Evolutionary conservation across 2,329 filamentous ascomycete genomes (phyloP).

Genomic region (Scolecobasidium constrictum): DNA sequence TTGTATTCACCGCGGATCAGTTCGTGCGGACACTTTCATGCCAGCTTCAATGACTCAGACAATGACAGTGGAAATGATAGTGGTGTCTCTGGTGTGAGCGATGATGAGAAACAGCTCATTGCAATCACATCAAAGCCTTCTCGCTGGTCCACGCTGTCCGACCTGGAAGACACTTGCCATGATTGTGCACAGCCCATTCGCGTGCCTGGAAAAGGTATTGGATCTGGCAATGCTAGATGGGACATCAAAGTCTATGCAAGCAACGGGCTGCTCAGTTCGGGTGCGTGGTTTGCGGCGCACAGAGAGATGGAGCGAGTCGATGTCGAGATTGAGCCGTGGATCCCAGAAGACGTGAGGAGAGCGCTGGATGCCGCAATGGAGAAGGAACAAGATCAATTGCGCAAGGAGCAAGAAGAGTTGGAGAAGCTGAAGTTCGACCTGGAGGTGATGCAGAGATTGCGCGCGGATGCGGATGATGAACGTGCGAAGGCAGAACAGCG

Average conservation of each 20-base stretch:
- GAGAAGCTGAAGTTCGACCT: constrained; percentile 15
- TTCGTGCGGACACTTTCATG: constrained; percentile 67
- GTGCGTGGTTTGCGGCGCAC: constrained; percentile 91
- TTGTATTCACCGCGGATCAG: constrained; percentile 59
- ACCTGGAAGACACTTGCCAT: constrained; percentile 32
- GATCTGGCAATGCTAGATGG: constrained; percentile 46
- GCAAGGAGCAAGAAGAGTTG: constrained; percentile 18
- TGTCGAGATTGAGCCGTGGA: constrained; percentile 73
- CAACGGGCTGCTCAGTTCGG: constrained; percentile 85
- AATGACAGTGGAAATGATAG: constrained; percentile 17
- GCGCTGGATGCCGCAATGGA: constrained; percentile 44
- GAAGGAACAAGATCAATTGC: constrained; percentile 27
- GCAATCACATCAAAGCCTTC: neutral
- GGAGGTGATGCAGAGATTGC: constrained; percentile 17
- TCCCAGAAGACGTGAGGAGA: constrained; percentile 47
- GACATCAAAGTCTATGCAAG: constrained; percentile 84
- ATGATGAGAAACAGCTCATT: constrained; percentile 14
- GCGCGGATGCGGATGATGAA: constrained; percentile 15
- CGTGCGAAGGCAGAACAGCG: constrained; percentile 20
- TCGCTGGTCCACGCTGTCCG: constrained; percentile 14
- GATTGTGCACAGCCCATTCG: constrained; percentile 35
- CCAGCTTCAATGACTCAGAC: constrained; percentile 19
- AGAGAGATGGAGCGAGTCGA: constrained; percentile 98
- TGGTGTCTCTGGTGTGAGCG: constrained; percentile 18
- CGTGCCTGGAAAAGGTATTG: constrained; percentile 23